Percentiles rank a stretch among this genome's conserved stretches.
phyloP scores from a whole-genome alignment of 257 asterid genomes.

The Nicotiana benthamiana region DNA sequence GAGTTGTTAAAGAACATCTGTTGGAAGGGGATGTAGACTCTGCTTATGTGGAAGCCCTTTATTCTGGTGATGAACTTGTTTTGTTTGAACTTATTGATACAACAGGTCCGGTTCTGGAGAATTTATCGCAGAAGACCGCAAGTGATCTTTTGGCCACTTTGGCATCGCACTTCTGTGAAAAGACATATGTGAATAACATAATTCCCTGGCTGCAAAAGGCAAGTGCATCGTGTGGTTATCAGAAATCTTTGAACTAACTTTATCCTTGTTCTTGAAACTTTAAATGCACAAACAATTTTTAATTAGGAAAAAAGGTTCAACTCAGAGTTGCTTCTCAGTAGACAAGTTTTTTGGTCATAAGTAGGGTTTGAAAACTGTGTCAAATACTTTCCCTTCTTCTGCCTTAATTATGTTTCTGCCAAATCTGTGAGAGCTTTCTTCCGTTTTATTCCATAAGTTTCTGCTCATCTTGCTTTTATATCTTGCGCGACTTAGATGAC shows the following conservation, averaged over 20 bases:
- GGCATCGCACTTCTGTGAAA: slow-evolving; percentile 57
- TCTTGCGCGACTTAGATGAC: background rate
- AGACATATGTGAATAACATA: slow-evolving; percentile 58
- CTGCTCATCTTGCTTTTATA: background rate
- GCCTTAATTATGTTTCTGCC: background rate
- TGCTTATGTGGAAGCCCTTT: slow-evolving; percentile 72
- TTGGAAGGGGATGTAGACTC: slow-evolving; percentile 65
- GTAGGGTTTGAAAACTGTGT: background rate
- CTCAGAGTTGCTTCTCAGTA: background rate
- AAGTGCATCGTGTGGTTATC: slow-evolving; percentile 23
- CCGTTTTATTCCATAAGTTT: background rate
- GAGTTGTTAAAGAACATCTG: slow-evolving; percentile 42
- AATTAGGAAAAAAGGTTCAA: background rate
- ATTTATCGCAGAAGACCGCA: slow-evolving; percentile 57
- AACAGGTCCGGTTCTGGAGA: slow-evolving; percentile 82
- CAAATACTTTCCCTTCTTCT: background rate
- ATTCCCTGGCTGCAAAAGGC: slow-evolving; percentile 97
- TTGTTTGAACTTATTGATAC: slow-evolving; percentile 80
- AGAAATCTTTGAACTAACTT: background rate
- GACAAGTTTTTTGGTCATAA: background rate
- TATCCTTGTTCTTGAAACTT: background rate
- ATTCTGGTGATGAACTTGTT: slow-evolving; percentile 59
- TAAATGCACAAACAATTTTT: background rate
- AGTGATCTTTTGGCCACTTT: slow-evolving; percentile 51
- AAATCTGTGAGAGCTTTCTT: background rate